phyloP scores from a whole-genome alignment of 2,329 filamentous ascomycete species.

The Ceratocystiopsis brevicomis region DNA sequence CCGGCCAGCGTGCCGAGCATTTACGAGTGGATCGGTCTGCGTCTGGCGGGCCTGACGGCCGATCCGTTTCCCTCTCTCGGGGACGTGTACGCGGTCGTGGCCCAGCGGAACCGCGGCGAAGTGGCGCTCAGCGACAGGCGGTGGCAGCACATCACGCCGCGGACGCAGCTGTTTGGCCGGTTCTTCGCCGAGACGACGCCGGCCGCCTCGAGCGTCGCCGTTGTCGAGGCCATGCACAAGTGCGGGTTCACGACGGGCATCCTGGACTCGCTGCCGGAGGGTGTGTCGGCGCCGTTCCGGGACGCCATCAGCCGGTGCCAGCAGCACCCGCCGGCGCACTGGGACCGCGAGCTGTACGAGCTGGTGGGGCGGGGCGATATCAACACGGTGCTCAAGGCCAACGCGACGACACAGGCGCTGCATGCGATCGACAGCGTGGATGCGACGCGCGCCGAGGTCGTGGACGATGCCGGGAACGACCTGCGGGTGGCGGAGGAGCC shows the following conservation, averaged over 20 bases:
- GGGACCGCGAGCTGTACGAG: constrained; percentile 51
- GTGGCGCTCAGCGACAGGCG: constrained; percentile 17
- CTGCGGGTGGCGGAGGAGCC: constrained; percentile 53
- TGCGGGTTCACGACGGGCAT: constrained; percentile 47
- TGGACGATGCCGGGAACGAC: constrained; percentile 50
- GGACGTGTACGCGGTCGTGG: constrained; percentile 25
- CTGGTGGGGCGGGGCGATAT: constrained; percentile 72
- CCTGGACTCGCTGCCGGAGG: constrained; percentile 70
- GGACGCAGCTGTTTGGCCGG: constrained; percentile 49
- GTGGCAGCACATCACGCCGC: constrained; percentile 36
- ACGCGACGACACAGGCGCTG: constrained; percentile 16
- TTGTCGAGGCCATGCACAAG: constrained; percentile 55
- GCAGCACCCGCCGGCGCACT: constrained; percentile 57
- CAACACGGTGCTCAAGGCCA: constrained; percentile 39
- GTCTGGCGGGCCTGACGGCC: constrained; percentile 21
- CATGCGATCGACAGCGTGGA: constrained; percentile 1
- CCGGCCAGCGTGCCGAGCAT: constrained; percentile 19
- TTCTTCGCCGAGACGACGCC: constrained; percentile 42
- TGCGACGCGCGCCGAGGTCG: background rate
- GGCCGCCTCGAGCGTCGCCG: constrained; percentile 34
- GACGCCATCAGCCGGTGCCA: constrained; percentile 77
- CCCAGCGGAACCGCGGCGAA: constrained; percentile 18
- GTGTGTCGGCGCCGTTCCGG: constrained; percentile 59
- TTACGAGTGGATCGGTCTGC: constrained; percentile 34
- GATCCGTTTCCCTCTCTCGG: constrained; percentile 23